Evolutionary conservation across 371 early-diverging fungal genomes (phyloP).

Genomic region (Thermomucor indicae-seudaticae): DNA sequence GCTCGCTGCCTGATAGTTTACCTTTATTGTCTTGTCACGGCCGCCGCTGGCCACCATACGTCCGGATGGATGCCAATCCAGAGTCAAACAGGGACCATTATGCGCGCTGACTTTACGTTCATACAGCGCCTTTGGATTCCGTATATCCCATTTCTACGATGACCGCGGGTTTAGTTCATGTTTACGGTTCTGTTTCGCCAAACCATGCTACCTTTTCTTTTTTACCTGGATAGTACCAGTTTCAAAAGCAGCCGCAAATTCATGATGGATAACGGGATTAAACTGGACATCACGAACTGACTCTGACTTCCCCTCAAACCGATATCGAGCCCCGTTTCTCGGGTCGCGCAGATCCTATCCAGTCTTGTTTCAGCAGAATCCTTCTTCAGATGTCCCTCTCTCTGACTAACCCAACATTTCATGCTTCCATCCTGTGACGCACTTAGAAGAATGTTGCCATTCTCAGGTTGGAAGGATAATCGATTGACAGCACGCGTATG

Average conservation of each 20-base stretch:
- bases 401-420: conserved; percentile 68
- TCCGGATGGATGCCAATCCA: conserved; percentile 84
- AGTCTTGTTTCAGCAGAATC: neutral
- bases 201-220: neutral
- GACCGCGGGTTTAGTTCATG: no score
- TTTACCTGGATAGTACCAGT: conserved; percentile 79
- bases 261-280: conserved; percentile 54
- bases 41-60: conserved; percentile 78
- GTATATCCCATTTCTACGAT: conserved; percentile 75
- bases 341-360: conserved; percentile 69
- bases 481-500: conserved; percentile 81
- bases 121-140: conserved; percentile 54
- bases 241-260: conserved; percentile 86
- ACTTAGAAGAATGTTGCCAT: conserved; percentile 64
- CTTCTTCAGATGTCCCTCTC: neutral
- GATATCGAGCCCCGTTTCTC: conserved; percentile 40
- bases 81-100: conserved; percentile 70
- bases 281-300: conserved; percentile 86
- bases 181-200: neutral
- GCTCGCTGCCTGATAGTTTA: conserved; percentile 8
- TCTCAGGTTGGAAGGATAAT: conserved; percentile 71
- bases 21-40: conserved; percentile 80
- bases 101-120: conserved; percentile 77
- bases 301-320: conserved; percentile 80
- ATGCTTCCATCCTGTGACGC: conserved; percentile 82